These are phyloP conservation scores for Vaccinium macrocarpon DNA, from an alignment of 148 eudicot species.

Conservation along the genomic window DNA sequence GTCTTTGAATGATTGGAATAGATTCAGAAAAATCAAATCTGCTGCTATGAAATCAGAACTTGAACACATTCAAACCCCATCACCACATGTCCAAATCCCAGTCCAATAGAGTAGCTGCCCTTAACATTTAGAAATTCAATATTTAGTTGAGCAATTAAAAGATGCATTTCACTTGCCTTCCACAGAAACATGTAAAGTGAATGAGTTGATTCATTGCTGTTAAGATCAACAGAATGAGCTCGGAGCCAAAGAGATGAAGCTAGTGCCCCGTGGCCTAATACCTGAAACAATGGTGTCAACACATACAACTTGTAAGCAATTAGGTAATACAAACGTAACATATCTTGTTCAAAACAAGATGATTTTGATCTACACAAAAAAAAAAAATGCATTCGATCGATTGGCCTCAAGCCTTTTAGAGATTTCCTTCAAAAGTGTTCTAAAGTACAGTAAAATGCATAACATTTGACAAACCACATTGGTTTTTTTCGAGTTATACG, in stretches of 20 bases:
- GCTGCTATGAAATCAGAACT: too few relatives aligned
- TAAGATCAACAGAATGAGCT: slow-evolving; percentile 36
- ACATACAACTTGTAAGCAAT: neutral
- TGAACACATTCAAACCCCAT: too few relatives aligned
- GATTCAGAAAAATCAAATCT: too few relatives aligned
- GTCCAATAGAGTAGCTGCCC: too few relatives aligned
- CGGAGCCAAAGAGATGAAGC: slow-evolving; percentile 28
- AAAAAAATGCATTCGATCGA: neutral
- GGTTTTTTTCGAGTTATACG: neutral
- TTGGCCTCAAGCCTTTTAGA: too few relatives aligned
- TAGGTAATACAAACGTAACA: too few relatives aligned
- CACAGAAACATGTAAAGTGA: slow-evolving; percentile 48
- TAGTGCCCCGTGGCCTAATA: slow-evolving; percentile 36
- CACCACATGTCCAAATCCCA: too few relatives aligned
- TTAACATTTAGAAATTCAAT: too few relatives aligned
- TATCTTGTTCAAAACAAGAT: neutral
- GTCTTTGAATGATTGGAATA: too few relatives aligned
- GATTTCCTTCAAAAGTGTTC: neutral
- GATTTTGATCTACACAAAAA: neutral
- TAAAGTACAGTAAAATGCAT: neutral
- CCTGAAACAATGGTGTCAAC: slow-evolving; percentile 18
- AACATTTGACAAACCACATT: neutral
- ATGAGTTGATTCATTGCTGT: slow-evolving; percentile 29
- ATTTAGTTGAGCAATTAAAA: neutral
- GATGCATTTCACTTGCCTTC: slow-evolving; percentile 30